Evolutionary conservation across 345 rosid genomes (phyloP), one percentile per base, ranked within the genome.

Genomic region (Firmiana major): DNA sequence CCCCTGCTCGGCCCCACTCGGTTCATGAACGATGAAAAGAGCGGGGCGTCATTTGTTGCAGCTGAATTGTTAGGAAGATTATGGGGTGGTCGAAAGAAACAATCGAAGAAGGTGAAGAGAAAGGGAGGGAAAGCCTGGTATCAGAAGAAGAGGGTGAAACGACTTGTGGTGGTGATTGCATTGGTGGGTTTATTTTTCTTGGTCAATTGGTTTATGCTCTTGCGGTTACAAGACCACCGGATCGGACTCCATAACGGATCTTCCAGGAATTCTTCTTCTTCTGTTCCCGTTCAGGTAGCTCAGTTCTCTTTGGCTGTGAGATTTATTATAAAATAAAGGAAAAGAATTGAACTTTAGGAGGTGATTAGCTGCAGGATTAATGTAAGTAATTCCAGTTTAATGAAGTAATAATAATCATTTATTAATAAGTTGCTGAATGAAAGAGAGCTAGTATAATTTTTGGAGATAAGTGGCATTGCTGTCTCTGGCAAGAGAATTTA

Each of bases 191-290:
- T 89, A 79, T 93, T 90, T 80, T 89, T 96, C 80, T 71, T 92
- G 59, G 88, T 90, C 36, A 90, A 93, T 81, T 91, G 91, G 90
- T 85, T 89, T 71, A 88, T 93, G 97, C 85, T 93, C 51, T 80
- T 84, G 75, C 85, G 88, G 73, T 86, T 96, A 28, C 94, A 89
- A 53, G 90, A 85, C 75, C 84, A 79, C 51, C 84, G 85, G 60
- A 71, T 82, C 34, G 82, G 83, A 77, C 69, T 71, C 45, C 84
- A 79, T 45, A 76, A 71, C 59, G 78, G 76, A 24, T 84, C 83
- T 79, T 58, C 84, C 0, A 79, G 46, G 53, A 85, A 87, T 71
- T 83, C 87, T 16, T 77, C 87, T 16, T 77, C 79, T 63, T 79
- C 89, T 7, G 82, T 80, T 43, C 70, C 84, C 9, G 57, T 83